phyloP scores from a whole-genome alignment of 1,284 basidiomycete genomes.

The Sanghuangporus weigelae region DNA sequence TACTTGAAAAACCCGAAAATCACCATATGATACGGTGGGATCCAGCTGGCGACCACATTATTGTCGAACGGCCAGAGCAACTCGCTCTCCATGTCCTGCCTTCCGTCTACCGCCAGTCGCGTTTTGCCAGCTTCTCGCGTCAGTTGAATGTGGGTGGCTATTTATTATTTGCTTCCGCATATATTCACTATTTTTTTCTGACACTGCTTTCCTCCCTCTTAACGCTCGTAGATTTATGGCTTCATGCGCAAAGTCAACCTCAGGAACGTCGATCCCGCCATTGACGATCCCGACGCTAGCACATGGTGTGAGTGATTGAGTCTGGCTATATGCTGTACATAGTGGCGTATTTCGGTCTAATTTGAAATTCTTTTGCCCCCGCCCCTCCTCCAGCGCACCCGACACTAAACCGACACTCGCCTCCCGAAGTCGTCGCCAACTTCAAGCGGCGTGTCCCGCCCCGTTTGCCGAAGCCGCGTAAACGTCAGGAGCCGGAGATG shows the following conservation, averaged over 20 bases:
- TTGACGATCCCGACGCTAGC: constrained; percentile 88
- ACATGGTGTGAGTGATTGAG: constrained; percentile 75
- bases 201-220: constrained; percentile 27
- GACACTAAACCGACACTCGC: constrained; percentile 81
- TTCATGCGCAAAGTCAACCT: constrained; percentile 94
- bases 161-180: constrained; percentile 20
- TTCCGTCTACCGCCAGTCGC: constrained; percentile 85
- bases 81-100: constrained; percentile 86
- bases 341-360: background rate
- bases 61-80: constrained; percentile 86
- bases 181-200: constrained; percentile 23
- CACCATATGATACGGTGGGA: constrained; percentile 94
- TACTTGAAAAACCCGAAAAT: constrained; percentile 80
- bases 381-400: constrained; percentile 63
- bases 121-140: constrained; percentile 90
- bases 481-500: constrained; percentile 63
- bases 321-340: background rate
- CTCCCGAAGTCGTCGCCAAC: constrained; percentile 79
- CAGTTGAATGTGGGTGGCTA: constrained; percentile 74
- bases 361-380: background rate
- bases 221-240: constrained; percentile 72
- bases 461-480: constrained; percentile 75
- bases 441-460: constrained; percentile 93
- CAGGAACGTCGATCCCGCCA: constrained; percentile 85
- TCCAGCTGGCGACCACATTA: constrained; percentile 83